Evolutionary conservation across 2,329 filamentous ascomycete species (phyloP).

Genomic region (Clonostachys byssicola): DNA sequence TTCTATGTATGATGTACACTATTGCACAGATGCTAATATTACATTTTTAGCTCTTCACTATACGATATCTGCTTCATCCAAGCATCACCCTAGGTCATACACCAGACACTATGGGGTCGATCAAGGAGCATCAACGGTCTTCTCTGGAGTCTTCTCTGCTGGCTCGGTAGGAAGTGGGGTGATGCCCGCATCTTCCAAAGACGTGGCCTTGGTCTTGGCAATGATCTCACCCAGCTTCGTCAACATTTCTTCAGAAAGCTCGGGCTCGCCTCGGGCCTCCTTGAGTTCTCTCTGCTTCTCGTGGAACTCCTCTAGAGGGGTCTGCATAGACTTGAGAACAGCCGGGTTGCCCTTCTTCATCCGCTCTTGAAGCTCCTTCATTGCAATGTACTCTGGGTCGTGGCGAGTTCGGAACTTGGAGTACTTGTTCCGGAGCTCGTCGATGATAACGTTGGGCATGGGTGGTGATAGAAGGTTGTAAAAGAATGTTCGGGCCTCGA

Average conservation of each 20-base stretch:
- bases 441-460: constrained; percentile 72
- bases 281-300: constrained; percentile 46
- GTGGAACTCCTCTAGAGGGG: constrained; percentile 57
- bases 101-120: no score
- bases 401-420: constrained; percentile 78
- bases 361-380: constrained; percentile 56
- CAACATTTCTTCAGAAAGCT: constrained; percentile 54
- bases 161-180: constrained; percentile 15
- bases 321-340: constrained; percentile 36
- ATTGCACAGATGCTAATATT: not conserved
- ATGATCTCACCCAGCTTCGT: constrained; percentile 60
- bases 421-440: constrained; percentile 83
- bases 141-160: not conserved
- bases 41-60: not conserved
- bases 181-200: constrained; percentile 29
- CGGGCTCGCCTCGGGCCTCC: constrained; percentile 48
- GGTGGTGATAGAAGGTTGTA: constrained; percentile 75
- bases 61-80: no score
- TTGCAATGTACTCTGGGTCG: constrained; percentile 66
- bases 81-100: no score
- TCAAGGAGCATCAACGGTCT: not conserved
- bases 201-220: constrained; percentile 43
- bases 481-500: constrained; percentile 71
- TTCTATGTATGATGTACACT: no score
- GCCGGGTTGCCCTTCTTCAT: constrained; percentile 28